Base-by-base conservation (phyloP, 257 asterid genomes). In the Penstemon barbatus region DNA sequence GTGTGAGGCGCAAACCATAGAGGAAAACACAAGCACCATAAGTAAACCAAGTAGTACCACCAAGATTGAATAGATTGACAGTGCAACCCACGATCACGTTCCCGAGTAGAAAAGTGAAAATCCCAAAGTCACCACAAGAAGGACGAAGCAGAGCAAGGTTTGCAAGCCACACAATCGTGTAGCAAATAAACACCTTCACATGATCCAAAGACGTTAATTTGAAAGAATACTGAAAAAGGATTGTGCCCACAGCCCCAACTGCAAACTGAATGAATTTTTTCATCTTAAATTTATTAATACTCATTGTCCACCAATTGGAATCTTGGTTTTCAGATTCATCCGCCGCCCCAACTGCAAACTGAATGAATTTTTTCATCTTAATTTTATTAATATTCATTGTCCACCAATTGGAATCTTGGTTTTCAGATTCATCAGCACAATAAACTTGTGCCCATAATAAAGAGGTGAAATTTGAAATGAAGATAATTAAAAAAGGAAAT, bases 51-150 rank as follows among this genome's bases (percentile, higher is more conserved):
- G 33, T 25, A 25, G 33, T 25, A 25, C 33, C 33, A 25, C 33
- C 59, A 25, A 25, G 33, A 25, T 2, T 25, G 33, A 25, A 25
- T 25, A 1, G 33, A 25, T 25, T 25, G 33, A 25, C 33, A 1
- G 33, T 25, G 56, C 77, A 73, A 6, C 77, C 77, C 41, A 73
- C 68, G 43, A 73, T 46, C 54, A 52, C 77, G 39, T 74, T 67
- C 9, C 69, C 73, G 8, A 66, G 39, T 7, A 66, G 51, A 58
- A 73, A 73, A 41, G 66, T 66, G 39, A 72, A 57, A 5, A 64
- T 52, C 8, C 77, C 77, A 3, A 52, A 13, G 18, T 72, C 77
- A 25, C 33, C 33, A 25, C 59, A 4, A 7, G 59, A 40, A 12
- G 25, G 12, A 1, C 63, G 41, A 4, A 72, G 60, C 66, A 65